Evolutionary conservation across 75 land plant genomes (phyloP), one percentile per base, ranked within the genome.

Genomic region (Chamaecyparis obtusa): DNA sequence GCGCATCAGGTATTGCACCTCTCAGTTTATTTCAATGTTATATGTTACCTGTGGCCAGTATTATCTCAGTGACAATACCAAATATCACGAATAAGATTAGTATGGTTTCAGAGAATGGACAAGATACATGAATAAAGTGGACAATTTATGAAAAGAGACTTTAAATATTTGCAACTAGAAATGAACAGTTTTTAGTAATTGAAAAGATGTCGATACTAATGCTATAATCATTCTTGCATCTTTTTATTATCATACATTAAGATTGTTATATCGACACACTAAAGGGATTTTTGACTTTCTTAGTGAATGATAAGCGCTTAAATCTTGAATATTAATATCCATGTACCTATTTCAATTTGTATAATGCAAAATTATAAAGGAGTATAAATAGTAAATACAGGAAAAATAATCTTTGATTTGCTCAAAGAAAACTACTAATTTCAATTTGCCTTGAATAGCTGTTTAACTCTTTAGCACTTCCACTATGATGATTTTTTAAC

Each of bases 1-100:
- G 91, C 96, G 81, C 93, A 98, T 89, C 99, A 98, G 96, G 99
- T 98, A 14, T 55, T 1, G 1, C 17, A 41, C 84, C 41, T 84
- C 33, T 83, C 32, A 9, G 33, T 19, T 30, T 9, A 21, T 21
- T 55, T 39, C 19, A 49, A 33, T 84, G 1, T 55, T 17, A n/a
- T 30, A 3, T 19, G 49, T 17, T 55, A 33, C 39, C 55, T 56
- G 56, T 27, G 41, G 48, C 19, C 46, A n/a, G 83, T 74, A 74
- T 32, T 10, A 3, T 74, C 33, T 32, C 16, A 74, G 33, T 13
- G 36, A 74, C 13, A 7, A 32, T 33, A 32, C 13, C 2, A 11
- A 74, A 36, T 74, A 10, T 74, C 36, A 74, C 1, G 36, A 33
- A 64, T 21, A 60, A 21, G 21, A 4, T 5, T 64, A 6, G 6